Evolutionary conservation across 805 yeast genomes (phyloP), one percentile per base, ranked within the genome.

Genomic region (Blastobotrys robertii): DNA sequence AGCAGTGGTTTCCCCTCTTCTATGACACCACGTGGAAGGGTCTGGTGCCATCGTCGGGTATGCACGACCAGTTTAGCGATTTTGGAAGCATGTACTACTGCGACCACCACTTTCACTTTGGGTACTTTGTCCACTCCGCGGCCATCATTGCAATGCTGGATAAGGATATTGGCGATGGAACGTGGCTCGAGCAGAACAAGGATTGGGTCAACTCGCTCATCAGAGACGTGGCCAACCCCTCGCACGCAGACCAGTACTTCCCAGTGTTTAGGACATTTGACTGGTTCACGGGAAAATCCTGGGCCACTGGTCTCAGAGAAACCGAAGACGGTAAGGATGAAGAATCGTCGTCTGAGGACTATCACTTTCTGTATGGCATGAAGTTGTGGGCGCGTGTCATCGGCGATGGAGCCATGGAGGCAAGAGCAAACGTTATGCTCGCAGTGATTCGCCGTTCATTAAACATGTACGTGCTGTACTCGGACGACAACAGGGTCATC

Each of bases 51-150:
- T 56, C 46, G 15, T 64, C 58, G 11, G 56, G 53, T 14, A 45
- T 41, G 22, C 34, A 43, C 11, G 66, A 66, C 43, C 56, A 70
- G 15, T 59, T 68, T 31, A 76, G 75, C 22, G 95, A 87, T 63
- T 85, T 69, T 58, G 94, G 92, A 30, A 72, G 79, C 54, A 74
- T 81, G 28, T 80, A 74, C 57, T 84, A 83, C 62, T 82, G 83
- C 52, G 94, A 84, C 54, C 94, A 84, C 53, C 92, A 84, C 58
- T 84, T 83, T 73, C 92, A 84, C 59, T 84, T 81, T 55, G 90
- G 90, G 13, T 84, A 83, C 58, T 79, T 76, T 51, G 68, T 84
- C 41, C 90, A 83, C 60, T 83, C 92, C 1, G 92, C 92, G 8
- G 86, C 94, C 1, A 69, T 81, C 15, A 73, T 83, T 41, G 87